Evolutionary conservation across 1,139 yeast genomes (phyloP).

Genomic region (Arxiozyma bovina): DNA sequence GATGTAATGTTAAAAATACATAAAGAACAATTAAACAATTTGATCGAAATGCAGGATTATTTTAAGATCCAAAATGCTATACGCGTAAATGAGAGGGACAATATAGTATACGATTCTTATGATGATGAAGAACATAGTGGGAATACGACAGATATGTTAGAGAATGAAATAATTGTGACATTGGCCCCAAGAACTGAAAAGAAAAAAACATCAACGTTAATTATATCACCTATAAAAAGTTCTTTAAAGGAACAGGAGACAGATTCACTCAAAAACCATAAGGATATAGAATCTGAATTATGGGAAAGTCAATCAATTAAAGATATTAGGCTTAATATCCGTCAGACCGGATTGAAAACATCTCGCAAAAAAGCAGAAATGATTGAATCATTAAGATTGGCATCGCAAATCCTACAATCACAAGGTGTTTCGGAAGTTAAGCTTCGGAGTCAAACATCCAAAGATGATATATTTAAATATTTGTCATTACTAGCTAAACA

Average conservation of each 20-base stretch:
- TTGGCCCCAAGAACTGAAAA: neutral
- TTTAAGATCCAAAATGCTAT: neutral
- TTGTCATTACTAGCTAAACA: slow-evolving; percentile 18
- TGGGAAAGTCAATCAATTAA: slow-evolving; percentile 15
- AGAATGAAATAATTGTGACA: neutral
- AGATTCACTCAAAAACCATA: neutral
- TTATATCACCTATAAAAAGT: neutral
- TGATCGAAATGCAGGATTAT: neutral
- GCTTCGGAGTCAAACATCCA: slow-evolving; percentile 4
- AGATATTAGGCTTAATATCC: slow-evolving; percentile 20
- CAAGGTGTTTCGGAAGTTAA: neutral
- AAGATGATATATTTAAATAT: slow-evolving; percentile 16
- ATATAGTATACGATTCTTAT: slow-evolving; percentile 1
- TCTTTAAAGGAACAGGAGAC: neutral
- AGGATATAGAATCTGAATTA: neutral
- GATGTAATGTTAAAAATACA: neutral
- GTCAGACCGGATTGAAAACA: slow-evolving; percentile 25
- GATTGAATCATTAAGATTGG: slow-evolving; percentile 22
- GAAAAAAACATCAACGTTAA: neutral
- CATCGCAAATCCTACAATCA: slow-evolving; percentile 18
- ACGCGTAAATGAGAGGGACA: neutral
- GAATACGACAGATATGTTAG: too few relatives aligned
- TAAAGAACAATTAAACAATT: neutral
- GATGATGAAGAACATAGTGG: neutral
- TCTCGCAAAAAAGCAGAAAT: slow-evolving; percentile 22